Conservation (phyloP, 495 filamentous ascomycete genomes). For the Neurospora cerealis region DNA sequence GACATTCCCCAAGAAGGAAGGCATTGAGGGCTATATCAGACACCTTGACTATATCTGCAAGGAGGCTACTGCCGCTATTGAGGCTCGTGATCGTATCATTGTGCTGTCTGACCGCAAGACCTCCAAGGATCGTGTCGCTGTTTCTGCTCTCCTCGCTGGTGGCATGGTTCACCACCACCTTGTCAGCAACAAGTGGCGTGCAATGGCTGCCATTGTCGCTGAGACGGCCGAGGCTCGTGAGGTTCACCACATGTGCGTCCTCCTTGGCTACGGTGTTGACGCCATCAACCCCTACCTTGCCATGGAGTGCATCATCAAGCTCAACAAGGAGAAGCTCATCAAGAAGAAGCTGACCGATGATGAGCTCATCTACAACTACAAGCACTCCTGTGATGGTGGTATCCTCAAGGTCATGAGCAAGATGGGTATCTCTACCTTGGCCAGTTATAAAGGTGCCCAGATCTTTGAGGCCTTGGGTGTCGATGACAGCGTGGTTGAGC, state of each 20-base stretch:
- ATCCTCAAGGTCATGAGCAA: slow-evolving; percentile 99
- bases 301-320: slow-evolving; percentile 97
- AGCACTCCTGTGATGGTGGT: slow-evolving; percentile 93
- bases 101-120: slow-evolving; percentile 87
- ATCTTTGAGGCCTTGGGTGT: slow-evolving; percentile 99
- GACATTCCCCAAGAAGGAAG: slow-evolving; percentile 85
- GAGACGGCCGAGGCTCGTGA: slow-evolving; percentile 97
- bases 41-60: slow-evolving; percentile 86
- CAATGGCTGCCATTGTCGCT: slow-evolving; percentile 76
- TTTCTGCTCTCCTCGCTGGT: slow-evolving; percentile 84
- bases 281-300: slow-evolving; percentile 96
- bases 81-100: slow-evolving; percentile 76
- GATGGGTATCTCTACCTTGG: slow-evolving; percentile 98
- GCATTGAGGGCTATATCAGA: slow-evolving; percentile 75
- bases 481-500: slow-evolving; percentile 89
- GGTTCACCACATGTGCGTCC: slow-evolving; percentile 97
- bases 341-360: slow-evolving; percentile 75
- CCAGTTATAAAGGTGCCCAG: slow-evolving; percentile 98
- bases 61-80: slow-evolving; percentile 74
- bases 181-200: slow-evolving; percentile 93
- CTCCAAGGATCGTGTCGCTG: slow-evolving; percentile 70
- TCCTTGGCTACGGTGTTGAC: slow-evolving; percentile 93
- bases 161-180: slow-evolving; percentile 97
- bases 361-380: slow-evolving; percentile 89
- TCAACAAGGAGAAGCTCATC: slow-evolving; percentile 91